Evolutionary conservation across 768 basidiomycete genomes (phyloP).

Genomic region (Sutorius australiensis): DNA sequence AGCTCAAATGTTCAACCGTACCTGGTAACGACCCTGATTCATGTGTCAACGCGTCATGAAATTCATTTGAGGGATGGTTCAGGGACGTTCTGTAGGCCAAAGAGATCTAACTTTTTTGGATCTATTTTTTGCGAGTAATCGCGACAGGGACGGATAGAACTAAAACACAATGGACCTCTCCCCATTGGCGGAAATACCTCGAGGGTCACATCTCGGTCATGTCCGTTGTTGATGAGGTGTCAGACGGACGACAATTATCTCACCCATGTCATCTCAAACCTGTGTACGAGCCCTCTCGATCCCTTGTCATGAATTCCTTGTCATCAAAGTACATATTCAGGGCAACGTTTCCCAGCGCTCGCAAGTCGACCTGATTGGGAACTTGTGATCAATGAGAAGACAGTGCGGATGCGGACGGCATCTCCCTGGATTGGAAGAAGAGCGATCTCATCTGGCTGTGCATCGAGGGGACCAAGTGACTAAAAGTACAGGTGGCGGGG

Average conservation of each 20-base stretch:
- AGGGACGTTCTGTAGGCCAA: conserved; percentile 8
- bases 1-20: conserved; percentile 5
- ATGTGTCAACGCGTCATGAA: conserved; percentile 11
- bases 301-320: not conserved
- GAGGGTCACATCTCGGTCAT: conserved; percentile 2
- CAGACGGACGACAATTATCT: not conserved
- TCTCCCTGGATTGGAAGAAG: not conserved
- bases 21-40: conserved; percentile 27
- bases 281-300: not conserved
- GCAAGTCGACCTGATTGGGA: not conserved
- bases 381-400: not conserved
- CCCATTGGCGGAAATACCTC: conserved; percentile 22
- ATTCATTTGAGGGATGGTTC: conserved; percentile 23
- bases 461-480: conserved; percentile 5
- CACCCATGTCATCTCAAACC: not conserved
- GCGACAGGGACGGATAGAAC: conserved; percentile 28
- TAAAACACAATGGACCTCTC: not conserved
- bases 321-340: conserved; percentile 9
- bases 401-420: not conserved
- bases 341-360: not conserved
- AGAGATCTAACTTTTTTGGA: conserved; percentile 19
- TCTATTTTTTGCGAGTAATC: conserved; percentile 12
- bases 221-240: not conserved
- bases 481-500: conserved; percentile 12
- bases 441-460: not conserved